Percentiles rank a stretch among this genome's conserved stretches.
Evolutionary conservation across 768 basidiomycete genomes (phyloP).

Genomic region (Boletus bicolor): DNA sequence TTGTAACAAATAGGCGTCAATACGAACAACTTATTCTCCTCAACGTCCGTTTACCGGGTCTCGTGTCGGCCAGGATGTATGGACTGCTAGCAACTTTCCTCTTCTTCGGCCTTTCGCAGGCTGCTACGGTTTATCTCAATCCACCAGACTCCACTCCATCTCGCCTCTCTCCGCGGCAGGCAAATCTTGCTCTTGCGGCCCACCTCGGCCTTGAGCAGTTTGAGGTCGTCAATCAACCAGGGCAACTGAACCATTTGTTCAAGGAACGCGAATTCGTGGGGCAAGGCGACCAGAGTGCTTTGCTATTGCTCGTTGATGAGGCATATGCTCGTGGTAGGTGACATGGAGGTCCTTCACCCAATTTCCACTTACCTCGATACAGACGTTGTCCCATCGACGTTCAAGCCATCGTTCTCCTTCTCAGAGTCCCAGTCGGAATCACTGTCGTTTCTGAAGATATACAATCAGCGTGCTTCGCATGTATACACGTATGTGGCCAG

Average conservation of each 20-base stretch:
- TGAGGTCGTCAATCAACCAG: conserved; percentile 44
- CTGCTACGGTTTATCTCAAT: conserved; percentile 59
- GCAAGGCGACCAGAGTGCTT: conserved; percentile 44
- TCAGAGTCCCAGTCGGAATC: conserved; percentile 30
- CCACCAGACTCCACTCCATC: conserved; percentile 41
- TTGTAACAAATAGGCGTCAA: conserved; percentile 24
- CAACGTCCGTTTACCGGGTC: background rate
- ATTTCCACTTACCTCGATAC: conserved; percentile 3
- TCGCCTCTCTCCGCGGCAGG: conserved; percentile 48
- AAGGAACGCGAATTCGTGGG: conserved; percentile 54
- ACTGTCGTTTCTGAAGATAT: conserved; percentile 54
- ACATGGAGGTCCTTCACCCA: background rate
- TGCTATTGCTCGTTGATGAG: conserved; percentile 58
- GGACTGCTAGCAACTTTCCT: conserved; percentile 25
- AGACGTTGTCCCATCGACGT: conserved; percentile 58
- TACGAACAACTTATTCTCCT: background rate
- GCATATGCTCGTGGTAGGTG: conserved; percentile 51
- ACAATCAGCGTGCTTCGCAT: conserved; percentile 54
- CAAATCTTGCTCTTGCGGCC: conserved; percentile 57
- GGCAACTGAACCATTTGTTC: conserved; percentile 18
- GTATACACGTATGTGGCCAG: conserved; percentile 55
- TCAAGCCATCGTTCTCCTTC: conserved; percentile 48
- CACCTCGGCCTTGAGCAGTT: conserved; percentile 72
- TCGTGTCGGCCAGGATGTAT: conserved; percentile 13
- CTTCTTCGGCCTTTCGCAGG: conserved; percentile 39